phyloP scores from a whole-genome alignment of 495 filamentous ascomycete species.

The Neurospora sublineolata region DNA sequence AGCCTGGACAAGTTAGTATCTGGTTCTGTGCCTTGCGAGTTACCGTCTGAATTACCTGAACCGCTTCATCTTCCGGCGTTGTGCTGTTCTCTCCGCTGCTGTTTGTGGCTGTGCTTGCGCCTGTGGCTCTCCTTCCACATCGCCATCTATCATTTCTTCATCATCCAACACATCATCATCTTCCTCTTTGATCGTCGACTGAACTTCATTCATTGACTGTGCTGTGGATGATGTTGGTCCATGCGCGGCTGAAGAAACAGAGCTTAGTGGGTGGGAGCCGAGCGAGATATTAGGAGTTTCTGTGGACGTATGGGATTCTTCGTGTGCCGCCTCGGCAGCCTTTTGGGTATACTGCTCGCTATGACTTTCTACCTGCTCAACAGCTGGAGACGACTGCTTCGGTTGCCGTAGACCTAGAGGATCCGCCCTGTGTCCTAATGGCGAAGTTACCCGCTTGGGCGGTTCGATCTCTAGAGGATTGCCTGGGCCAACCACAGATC shows the following conservation, averaged over 20 bases:
- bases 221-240: slow-evolving; percentile 11
- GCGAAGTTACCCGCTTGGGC: slow-evolving; percentile 22
- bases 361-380: slow-evolving; percentile 28
- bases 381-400: slow-evolving; percentile 27
- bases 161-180: slow-evolving; percentile 43
- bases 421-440: slow-evolving; percentile 32
- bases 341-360: slow-evolving; percentile 30
- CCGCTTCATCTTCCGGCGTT: slow-evolving; percentile 90
- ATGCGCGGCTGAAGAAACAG: slow-evolving; percentile 15
- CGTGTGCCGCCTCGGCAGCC: slow-evolving; percentile 26
- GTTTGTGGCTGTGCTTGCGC: slow-evolving; percentile 44
- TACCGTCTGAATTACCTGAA: slow-evolving; percentile 51
- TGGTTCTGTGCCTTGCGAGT: slow-evolving; percentile 1
- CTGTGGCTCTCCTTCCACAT: slow-evolving; percentile 29
- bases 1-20: slow-evolving; percentile 45
- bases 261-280: slow-evolving; percentile 30
- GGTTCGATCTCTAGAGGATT: slow-evolving; percentile 24
- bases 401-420: slow-evolving; percentile 35
- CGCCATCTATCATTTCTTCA: slow-evolving; percentile 39
- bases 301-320: slow-evolving; percentile 32
- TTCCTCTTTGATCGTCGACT: slow-evolving; percentile 37
- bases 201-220: slow-evolving; percentile 31
- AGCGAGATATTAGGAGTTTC: slow-evolving; percentile 31
- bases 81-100: slow-evolving; percentile 58
- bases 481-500: slow-evolving; percentile 26